Evolutionary conservation across 2,329 filamentous ascomycete genomes (phyloP), one percentile per base, ranked within the genome.

Genomic region (Bretziella fagacearum): DNA sequence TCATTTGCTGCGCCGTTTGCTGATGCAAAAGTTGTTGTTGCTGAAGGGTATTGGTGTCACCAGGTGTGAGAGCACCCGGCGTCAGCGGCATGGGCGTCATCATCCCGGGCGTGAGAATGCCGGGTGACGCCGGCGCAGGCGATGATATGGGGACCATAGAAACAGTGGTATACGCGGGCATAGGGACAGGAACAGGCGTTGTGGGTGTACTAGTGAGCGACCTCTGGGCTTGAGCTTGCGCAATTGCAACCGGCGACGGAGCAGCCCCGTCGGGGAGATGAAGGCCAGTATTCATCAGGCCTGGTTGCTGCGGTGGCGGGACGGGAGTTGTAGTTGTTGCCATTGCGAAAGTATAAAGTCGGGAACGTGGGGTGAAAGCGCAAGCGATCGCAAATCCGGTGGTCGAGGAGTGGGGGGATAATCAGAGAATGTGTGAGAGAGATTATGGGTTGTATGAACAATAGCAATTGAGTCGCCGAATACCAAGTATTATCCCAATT

Each of bases 81-180:
- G 48, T 52, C 43, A 50, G n/a, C 20, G 43, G 13, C 4, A 45
- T 23, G 17, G 48, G 40, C 6, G 32, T 44, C 41, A 48, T 48
- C 4, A 42, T 36, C 15, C 39, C 41, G 6, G 47, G 47, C 6
- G 47, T 51, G 41, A 49, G 44, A 18, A 49, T 37, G 11, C 35
- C 46, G 7, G 48, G 52, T 15, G 49, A 51, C 15, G 43, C 39
- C 32, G 42, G 43, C 13, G 43, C 41, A 3, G 52, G 48, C 11
- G 52, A 48, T 22, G 47, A 41, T 23, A 45, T 44, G 18, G 54
- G 51, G 25, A 51, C 51, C 51, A 56, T 52, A 13, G 52, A 50
- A 11, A 54, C 52, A 7, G 52, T 50, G 11, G 54, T 56, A 44
- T 56, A 56, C n/a, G 48, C 47, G 4, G 45, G 41, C 6, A 54